phyloP scores from a whole-genome alignment of 2,329 filamentous ascomycete genomes.

The Anthostomella pinea region DNA sequence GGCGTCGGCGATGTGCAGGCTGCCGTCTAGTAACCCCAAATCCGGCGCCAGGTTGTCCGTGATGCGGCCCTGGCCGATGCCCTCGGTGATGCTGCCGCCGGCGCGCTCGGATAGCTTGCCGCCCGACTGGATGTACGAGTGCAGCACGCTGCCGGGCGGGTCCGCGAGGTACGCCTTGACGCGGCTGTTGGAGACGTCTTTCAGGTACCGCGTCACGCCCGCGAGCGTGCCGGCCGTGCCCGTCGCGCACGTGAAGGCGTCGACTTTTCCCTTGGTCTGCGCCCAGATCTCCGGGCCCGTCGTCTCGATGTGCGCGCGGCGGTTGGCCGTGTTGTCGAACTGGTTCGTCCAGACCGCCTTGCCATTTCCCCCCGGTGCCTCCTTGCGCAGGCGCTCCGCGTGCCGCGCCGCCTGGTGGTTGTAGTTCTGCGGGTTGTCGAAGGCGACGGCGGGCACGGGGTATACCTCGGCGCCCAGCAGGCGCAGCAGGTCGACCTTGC shows the following conservation, averaged over 20 bases:
- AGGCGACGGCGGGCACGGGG: conserved; percentile 91
- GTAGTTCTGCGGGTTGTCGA: conserved; percentile 94
- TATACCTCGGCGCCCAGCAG: conserved; percentile 93
- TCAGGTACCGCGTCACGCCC: conserved; percentile 83
- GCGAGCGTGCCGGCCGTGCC: conserved; percentile 91
- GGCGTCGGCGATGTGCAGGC: conserved; percentile 81
- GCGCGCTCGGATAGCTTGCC: conserved; percentile 77
- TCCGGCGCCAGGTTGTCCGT: conserved; percentile 93
- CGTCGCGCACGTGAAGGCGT: conserved; percentile 94
- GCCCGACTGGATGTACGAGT: conserved; percentile 84
- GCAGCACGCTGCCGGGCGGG: conserved; percentile 88
- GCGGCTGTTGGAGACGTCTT: conserved; percentile 71
- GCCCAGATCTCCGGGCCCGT: conserved; percentile 97
- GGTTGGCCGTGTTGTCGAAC: conserved; percentile 95
- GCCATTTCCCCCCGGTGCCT: conserved; percentile 12
- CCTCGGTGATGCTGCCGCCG: conserved; percentile 92
- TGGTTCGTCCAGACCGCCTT: conserved; percentile 95
- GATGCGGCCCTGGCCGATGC: conserved; percentile 92
- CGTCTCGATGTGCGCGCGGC: conserved; percentile 91
- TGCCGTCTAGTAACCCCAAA: conserved; percentile 78
- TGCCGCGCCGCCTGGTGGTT: conserved; percentile 93
- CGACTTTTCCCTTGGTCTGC: conserved; percentile 80
- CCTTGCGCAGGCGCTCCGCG: conserved; percentile 77
- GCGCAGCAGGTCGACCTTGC: conserved; percentile 90
- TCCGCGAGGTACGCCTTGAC: conserved; percentile 91